Conservation (phyloP, 306 rosid species). For the Malus domestica region DNA sequence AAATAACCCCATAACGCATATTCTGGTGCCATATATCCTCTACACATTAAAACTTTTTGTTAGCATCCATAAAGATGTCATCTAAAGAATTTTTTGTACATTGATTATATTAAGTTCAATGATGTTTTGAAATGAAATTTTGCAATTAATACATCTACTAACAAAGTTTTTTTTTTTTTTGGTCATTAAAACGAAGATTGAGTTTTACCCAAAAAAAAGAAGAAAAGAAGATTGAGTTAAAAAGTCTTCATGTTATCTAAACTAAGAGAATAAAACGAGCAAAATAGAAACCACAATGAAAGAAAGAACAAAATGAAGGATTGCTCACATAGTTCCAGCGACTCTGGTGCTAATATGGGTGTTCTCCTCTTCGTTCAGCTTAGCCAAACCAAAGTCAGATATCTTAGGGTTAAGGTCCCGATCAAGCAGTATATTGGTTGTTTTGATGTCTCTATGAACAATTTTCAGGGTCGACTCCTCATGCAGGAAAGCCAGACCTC, state of each 20-base stretch:
- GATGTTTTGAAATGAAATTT: too few species aligned
- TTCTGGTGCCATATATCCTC: constrained; percentile 70
- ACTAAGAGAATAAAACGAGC: not conserved
- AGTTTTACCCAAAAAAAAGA: too few species aligned
- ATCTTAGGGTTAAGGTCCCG: constrained; percentile 51
- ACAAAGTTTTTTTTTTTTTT: too few species aligned
- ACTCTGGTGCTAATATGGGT: constrained; percentile 53
- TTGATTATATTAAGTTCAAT: too few species aligned
- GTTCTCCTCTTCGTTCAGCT: constrained; percentile 51
- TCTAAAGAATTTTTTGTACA: too few species aligned
- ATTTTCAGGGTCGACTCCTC: constrained; percentile 56
- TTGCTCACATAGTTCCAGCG: constrained; percentile 56
- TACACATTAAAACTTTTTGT: constrained; percentile 18
- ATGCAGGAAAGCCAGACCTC: constrained; percentile 55
- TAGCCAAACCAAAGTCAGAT: constrained; percentile 75
- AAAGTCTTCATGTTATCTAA: not conserved
- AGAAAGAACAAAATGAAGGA: not conserved
- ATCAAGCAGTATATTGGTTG: constrained; percentile 53
- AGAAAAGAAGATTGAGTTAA: too few species aligned
- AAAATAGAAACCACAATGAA: not conserved
- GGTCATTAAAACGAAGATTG: too few species aligned
- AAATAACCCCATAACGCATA: constrained; percentile 61
- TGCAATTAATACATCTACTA: too few species aligned
- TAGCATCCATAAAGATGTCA: not conserved
- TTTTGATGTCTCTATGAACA: constrained; percentile 69